phyloP scores from a whole-genome alignment of 306 rosid genomes.

The Cajanus cajan region DNA sequence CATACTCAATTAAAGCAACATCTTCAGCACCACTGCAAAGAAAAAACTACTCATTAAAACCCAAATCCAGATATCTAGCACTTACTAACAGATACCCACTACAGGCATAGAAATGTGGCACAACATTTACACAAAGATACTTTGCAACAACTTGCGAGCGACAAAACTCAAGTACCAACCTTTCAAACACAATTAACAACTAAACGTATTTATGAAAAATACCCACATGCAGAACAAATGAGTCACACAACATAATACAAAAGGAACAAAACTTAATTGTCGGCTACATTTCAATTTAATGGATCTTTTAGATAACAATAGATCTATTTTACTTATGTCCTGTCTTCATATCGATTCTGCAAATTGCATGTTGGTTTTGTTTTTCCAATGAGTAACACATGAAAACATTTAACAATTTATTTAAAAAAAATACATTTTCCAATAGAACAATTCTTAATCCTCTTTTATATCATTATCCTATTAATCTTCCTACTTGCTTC shows the following conservation, averaged over 20 bases:
- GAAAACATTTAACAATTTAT: background rate
- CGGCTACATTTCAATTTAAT: background rate
- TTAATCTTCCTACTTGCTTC: background rate
- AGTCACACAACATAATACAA: background rate
- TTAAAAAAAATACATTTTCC: background rate
- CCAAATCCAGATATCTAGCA: background rate
- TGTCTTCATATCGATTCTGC: background rate
- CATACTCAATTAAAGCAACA: constrained; percentile 91
- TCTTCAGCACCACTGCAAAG: constrained; percentile 95
- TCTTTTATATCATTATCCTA: background rate
- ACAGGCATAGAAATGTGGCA: background rate
- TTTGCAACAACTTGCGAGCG: background rate
- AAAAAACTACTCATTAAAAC: constrained; percentile 19
- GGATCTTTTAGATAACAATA: background rate
- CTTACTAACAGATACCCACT: background rate
- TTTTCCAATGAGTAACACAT: background rate
- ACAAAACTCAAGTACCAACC: background rate
- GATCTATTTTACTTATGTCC: background rate
- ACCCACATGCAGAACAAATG: background rate
- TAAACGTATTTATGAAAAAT: background rate
- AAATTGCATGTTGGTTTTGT: background rate
- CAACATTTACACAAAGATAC: background rate
- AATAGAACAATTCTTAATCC: background rate
- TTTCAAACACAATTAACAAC: background rate
- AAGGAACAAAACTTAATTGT: background rate